Conservation (phyloP, 192 early-diverging fungal genomes). For the Linnemannia elongata region DNA sequence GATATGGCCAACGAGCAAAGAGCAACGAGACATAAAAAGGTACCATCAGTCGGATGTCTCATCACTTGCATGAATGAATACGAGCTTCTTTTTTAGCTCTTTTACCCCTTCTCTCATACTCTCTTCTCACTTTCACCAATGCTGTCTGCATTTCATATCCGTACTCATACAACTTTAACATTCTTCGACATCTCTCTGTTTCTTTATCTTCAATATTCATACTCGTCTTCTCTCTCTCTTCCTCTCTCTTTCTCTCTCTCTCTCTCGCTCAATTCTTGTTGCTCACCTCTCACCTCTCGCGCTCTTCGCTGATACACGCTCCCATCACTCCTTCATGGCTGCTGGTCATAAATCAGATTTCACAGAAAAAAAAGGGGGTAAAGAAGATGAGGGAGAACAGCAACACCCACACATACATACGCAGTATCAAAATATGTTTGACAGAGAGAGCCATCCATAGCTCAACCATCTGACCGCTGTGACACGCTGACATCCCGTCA, state of each 20-base stretch:
- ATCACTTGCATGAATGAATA: no score
- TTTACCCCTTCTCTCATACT: not conserved
- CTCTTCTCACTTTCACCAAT: not conserved
- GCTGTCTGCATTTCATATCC: no score
- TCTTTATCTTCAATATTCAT: not conserved
- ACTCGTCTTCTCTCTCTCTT: not conserved
- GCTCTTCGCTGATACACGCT: not conserved
- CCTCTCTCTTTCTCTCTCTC: not conserved
- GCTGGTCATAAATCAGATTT: not conserved
- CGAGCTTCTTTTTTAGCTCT: not conserved
- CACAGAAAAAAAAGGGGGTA: conserved; percentile 12
- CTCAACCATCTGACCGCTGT: no score
- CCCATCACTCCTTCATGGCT: not conserved
- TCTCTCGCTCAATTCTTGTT: not conserved
- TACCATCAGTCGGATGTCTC: not conserved
- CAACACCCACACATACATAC: not conserved
- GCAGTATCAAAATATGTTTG: no score
- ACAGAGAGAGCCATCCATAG: no score
- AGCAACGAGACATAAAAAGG: not conserved
- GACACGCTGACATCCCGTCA: not conserved
- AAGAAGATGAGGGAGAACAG: not conserved
- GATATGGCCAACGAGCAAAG: not conserved
- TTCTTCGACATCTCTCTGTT: not conserved
- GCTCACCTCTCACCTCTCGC: not conserved
- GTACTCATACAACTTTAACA: no score